phyloP scores from a whole-genome alignment of 1,284 basidiomycete genomes.

The Pseudozyma pruni region DNA sequence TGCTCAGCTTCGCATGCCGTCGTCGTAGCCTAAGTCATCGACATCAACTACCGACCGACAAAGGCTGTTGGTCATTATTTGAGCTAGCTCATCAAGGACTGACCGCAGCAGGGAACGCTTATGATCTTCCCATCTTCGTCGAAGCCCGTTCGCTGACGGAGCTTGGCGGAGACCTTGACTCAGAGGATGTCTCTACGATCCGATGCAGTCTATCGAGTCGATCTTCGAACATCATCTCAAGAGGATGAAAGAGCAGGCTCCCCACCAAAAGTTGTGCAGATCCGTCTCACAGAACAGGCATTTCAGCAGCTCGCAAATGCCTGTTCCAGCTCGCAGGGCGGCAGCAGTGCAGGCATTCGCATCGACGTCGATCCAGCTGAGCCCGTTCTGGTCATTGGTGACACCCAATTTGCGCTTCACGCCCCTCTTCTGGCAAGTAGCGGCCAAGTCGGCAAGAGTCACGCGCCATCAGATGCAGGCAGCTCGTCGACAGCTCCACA shows the following conservation, averaged over 20 bases:
- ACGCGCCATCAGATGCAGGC: not conserved
- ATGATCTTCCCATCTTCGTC: no score
- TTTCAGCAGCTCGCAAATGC: constrained; percentile 27
- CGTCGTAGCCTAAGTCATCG: no score
- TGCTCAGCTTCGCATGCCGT: no score
- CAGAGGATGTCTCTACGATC: constrained; percentile 26
- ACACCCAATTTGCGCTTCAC: constrained; percentile 18
- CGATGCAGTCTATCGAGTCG: constrained; percentile 38
- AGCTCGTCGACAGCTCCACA: constrained; percentile 31
- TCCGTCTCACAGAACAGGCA: constrained; percentile 36
- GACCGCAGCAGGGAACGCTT: no score
- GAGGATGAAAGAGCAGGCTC: not conserved
- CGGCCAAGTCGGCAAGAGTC: not conserved
- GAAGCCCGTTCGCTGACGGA: not conserved
- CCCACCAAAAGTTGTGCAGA: constrained; percentile 29
- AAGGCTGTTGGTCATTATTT: no score
- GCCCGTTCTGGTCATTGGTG: constrained; percentile 28
- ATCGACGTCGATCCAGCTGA: constrained; percentile 27
- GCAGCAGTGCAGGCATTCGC: constrained; percentile 5
- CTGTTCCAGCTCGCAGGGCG: not conserved
- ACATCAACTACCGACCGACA: no score
- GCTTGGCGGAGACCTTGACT: not conserved
- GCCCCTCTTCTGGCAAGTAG: constrained; percentile 19
- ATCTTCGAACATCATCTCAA: constrained; percentile 3
- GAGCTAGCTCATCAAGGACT: no score